Base-by-base conservation (phyloP, 495 filamentous ascomycete species). In the Evansstolkia leycettana region DNA sequence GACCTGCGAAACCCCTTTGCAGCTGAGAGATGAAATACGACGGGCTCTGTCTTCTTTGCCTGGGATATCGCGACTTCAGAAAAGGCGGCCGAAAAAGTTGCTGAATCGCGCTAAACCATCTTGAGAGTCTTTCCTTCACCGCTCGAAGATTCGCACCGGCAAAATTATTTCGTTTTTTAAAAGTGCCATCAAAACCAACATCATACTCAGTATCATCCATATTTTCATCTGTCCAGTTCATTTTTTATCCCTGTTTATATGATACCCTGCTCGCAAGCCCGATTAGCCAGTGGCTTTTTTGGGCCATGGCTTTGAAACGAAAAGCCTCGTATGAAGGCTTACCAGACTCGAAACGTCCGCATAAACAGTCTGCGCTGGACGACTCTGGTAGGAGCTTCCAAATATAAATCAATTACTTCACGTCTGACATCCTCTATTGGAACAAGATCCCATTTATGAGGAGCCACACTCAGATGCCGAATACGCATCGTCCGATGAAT, bases 61-160 rank as follows among this genome's bases (percentile, higher is more conserved):
- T n/a, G n/a, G n/a, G n/a, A n/a, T n/a, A n/a, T n/a, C n/a, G n/a
- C n/a, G n/a, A n/a, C n/a, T n/a, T 9, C 20, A 27, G 34, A 47
- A 53, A 51, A 55, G 47, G 44, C 48, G 51, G 55, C 54, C 52
- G 49, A 54, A 62, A 60, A 62, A 56, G 51, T 58, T 55, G 50
- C 51, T 48, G 31, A 43, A 7, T 17, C 30, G 40, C 43, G 38
- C 58, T 62, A 62, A 46, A 46, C 56, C 40, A 19, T 33, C 46
- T 53, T 41, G 26, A 50, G 39, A 27, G 14, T 15, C 10, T 5
- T 20, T 12, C n/a, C n/a, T 24, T 47, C 47, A 60, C 58, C 58
- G 58, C 58, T 47, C 41, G 2, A 33, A 16, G 14, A 33, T 38
- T 40, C 32, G 25, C 16, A 17, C n/a, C 41, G 56, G 58, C 58